A percentile compares a stretch with the other conserved stretches of the same genome.
Conservation (phyloP, 257 asterid species). For the Voacanga thouarsii region DNA sequence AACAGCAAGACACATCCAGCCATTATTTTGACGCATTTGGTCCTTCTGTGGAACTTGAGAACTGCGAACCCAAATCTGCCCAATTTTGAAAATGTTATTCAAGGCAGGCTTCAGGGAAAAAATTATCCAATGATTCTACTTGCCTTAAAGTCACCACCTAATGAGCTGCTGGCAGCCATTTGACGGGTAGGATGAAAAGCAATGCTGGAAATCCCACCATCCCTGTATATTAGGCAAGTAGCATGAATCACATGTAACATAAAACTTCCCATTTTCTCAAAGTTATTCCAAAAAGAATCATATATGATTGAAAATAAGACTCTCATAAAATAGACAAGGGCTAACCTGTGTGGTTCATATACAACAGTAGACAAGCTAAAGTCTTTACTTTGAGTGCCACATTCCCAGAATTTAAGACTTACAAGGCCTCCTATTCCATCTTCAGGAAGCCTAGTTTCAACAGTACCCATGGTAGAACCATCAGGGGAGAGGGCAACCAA, state of each 20-base stretch:
- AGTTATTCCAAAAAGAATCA: not conserved
- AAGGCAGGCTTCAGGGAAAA: constrained; percentile 7
- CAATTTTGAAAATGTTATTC: constrained; percentile 15
- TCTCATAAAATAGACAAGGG: constrained; percentile 9
- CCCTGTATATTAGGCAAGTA: constrained; percentile 43
- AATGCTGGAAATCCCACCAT: constrained; percentile 59
- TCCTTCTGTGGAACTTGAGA: constrained; percentile 35
- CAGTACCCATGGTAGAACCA: constrained; percentile 81
- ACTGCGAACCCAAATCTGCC: constrained; percentile 70
- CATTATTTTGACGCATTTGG: constrained; percentile 42
- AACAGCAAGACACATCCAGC: constrained; percentile 96
- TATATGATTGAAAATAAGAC: not conserved
- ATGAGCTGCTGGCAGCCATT: constrained; percentile 82
- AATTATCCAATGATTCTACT: constrained; percentile 20
- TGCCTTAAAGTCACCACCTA: constrained; percentile 93
- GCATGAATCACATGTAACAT: constrained; percentile 15
- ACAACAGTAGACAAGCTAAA: constrained; percentile 80
- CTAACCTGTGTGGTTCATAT: constrained; percentile 96
- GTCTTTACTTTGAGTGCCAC: constrained; percentile 56
- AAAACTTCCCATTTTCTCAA: not conserved
- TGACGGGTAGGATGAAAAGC: constrained; percentile 70
- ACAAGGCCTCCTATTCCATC: constrained; percentile 92
- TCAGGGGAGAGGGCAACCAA: constrained; percentile 77
- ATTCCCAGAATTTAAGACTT: constrained; percentile 81
- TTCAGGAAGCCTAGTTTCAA: constrained; percentile 88